Base-by-base conservation (phyloP, 257 asterid genomes). In the Solanum ahanhuiri region DNA sequence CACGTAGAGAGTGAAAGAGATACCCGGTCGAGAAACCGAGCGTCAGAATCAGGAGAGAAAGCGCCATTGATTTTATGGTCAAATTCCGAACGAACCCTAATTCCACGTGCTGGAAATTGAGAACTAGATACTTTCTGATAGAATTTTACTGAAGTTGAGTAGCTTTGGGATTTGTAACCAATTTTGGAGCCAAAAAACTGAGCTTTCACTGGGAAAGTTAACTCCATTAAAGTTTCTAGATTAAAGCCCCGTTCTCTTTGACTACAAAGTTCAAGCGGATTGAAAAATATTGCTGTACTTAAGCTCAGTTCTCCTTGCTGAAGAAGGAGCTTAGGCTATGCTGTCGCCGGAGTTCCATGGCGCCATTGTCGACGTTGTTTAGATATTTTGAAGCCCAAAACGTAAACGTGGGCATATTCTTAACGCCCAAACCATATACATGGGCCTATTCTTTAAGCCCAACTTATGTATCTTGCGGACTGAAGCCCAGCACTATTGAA, bases 1-100 rank as follows among this genome's bases (percentile, higher is more conserved):
- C 7, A 22, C 14, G 17, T 63, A n/a, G 70, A n/a, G 70, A 9
- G 69, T 57, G 76, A 41, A 45, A 82, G 64, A 86, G 94, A 88
- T 83, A 96, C 99, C 97, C 98, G 91, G 91, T 96, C 98, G 69
- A 89, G 73, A 77, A 90, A 94, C 70, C 99, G 98, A 86, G 97
- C 88, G 93, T 95, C 99, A 34, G 92, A 92, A 69, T 95, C 99
- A 87, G 94, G 88, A 48, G 98, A 93, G 37, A 93, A 90, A 57
- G 94, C 90, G 30, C 98, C 98, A 87, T 96, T 94, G 31, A 92
- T 89, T 89, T 89, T 95, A 7, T 89, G 91, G 41, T 94, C 95
- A 73, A 93, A 91, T 84, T 93, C 98, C 22, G 98, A 89, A 43
- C 95, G 98, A 92, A 93, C 95, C 96, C 95, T 92, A 83, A 76